Base-by-base conservation (phyloP, 148 eudicot genomes). In the Polygonum maritimum region DNA sequence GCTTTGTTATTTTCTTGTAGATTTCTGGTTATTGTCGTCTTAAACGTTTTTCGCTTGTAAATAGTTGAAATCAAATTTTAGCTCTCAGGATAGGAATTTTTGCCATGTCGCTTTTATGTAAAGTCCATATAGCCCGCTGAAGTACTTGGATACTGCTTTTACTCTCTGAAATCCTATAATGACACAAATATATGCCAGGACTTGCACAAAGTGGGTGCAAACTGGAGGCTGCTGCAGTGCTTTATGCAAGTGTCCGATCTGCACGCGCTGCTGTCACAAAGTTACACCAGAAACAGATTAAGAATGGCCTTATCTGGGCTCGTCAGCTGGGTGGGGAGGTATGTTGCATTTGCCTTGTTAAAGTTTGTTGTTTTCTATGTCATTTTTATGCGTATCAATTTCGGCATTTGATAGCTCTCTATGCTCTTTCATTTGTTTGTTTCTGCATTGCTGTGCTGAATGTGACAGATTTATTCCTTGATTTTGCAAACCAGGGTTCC, bases 311-410 rank as follows among this genome's bases (percentile, higher is more conserved):
- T 71, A 87, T 95, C 74, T 95, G 99, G 99, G 99, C 94, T 31
- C 97, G 97, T 9, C 99, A 95, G 78, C 90, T 95, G 71, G 99
- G 99, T 77, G 99, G 99, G 75, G 99, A 95, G 94, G 99, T 95
- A 88, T 74, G 55, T 11, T 49, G 74, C 36, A 38, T 41, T n/a
- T 69, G 73, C 21, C 44, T 39, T 19, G 19, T 65, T 22, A 60
- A 31, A 60, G 5, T 60, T 60, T 22, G 67, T 8, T 1, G 13
- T 21, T 2, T 71, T 44, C 14, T 22, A 8, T 45, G 74, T 8
- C 19, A 9, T 18, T 41, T 71, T 18, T 14, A 11, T 71, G 52
- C 18, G n/a, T 7, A 44, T 71, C 48, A 41, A 26, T 26, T 26
- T 26, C 31, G 31, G 31, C 31, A 26, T 26, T 26, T 26, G 31